Conservation (phyloP, 805 yeast genomes). For the Candida maesae region DNA sequence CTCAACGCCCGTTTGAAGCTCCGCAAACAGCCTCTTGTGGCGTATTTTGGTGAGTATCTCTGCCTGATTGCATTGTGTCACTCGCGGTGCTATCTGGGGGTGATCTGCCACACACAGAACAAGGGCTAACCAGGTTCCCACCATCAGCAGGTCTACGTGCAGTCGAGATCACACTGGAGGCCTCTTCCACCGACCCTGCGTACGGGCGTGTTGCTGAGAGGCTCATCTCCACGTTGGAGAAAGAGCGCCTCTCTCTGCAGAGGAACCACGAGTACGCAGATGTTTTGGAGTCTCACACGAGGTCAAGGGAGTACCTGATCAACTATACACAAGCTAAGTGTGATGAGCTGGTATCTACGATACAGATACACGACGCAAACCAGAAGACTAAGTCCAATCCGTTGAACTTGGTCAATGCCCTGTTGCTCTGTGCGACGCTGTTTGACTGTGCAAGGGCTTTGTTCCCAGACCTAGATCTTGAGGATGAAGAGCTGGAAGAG, state of each 20-base stretch:
- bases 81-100: too few species aligned
- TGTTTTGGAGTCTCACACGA: conserved; percentile 4
- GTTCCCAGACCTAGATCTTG: conserved; percentile 3
- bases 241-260: too few species aligned
- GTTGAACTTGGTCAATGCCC: conserved; percentile 1
- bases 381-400: neutral
- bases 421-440: neutral
- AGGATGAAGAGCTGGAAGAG: conserved; percentile 1
- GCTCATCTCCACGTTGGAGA: conserved; percentile 2
- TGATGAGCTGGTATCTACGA: conserved; percentile 1
- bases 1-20: too few species aligned
- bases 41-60: conserved; percentile 6
- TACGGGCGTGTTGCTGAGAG: neutral
- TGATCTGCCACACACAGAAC: too few species aligned
- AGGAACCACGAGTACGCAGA: too few species aligned
- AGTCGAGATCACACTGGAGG: conserved; percentile 8
- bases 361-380: too few species aligned
- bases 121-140: too few species aligned
- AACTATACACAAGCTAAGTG: conserved; percentile 1
- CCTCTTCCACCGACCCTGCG: neutral
- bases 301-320: conserved; percentile 15
- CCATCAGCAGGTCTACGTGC: conserved; percentile 10
- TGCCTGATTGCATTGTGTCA: neutral
- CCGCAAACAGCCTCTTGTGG: conserved; percentile 1
- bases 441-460: conserved; percentile 2